Evolutionary conservation across 352 stramenopile species (phyloP), one percentile per base, ranked within the genome.

Genomic region (Thalassiosira allenii): DNA sequence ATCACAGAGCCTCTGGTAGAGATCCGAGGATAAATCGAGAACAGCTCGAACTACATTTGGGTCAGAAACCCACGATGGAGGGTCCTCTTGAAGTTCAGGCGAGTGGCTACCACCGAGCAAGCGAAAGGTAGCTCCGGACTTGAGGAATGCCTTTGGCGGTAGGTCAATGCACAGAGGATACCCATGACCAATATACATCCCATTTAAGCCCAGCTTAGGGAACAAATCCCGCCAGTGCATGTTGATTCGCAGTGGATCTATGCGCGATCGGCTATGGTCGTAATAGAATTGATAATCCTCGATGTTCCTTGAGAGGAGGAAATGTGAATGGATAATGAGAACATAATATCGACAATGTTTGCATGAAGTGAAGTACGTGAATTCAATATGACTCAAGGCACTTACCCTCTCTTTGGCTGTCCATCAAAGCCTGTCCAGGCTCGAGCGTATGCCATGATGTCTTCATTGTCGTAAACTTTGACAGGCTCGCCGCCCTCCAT

Each of bases 381-480:
- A n/a, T n/a, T n/a, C n/a, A n/a, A n/a, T n/a, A n/a, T n/a, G n/a
- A n/a, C n/a, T n/a, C n/a, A n/a, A n/a, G n/a, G n/a, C n/a, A n/a
- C n/a, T n/a, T n/a, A n/a, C n/a, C n/a, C n/a, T n/a, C n/a, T n/a
- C n/a, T n/a, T n/a, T n/a, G n/a, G n/a, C n/a, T n/a, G n/a, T n/a
- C n/a, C n/a, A n/a, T 84, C 59, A 53, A 90, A 90, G 2, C 51
- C 51, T 51, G 89, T 94, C 89, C 89, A 94, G 37, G 76, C 63
- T 68, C 89, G 78, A 41, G 87, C 85, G 71, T 91, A 89, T 49
- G 58, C 73, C 56, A 92, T 75, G 52, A 94, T 92, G 29, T 94
- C 87, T n/a, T 91, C 85, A 76, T 91, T 91, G 0, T 64, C 81
- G 54, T 94, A 94, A 1, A 83, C 85, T 40, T 63, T 29, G 14